Evolutionary conservation across 83 land plant genomes (phyloP), one percentile per base, ranked within the genome.

Genomic region (Thuja plicata): DNA sequence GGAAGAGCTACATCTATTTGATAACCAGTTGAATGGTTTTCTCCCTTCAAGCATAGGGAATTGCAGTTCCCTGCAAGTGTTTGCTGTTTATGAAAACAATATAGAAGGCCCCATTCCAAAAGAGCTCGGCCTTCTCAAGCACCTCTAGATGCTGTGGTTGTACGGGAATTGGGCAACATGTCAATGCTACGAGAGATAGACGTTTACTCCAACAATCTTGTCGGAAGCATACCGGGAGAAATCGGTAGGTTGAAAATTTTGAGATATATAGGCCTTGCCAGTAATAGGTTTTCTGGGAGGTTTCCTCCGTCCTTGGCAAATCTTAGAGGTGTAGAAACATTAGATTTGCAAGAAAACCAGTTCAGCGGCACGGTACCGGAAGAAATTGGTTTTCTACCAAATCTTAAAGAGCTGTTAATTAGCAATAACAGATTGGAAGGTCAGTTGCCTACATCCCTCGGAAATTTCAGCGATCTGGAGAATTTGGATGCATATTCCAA

Each of bases 101-200:
- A 54, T 93, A 41, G 48, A 92, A 15, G 94, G 96, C 5, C 32
- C 85, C 1, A 92, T 96, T 71, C 95, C 95, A 43, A 57, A 85
- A n/a, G 94, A 92, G 77, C 84, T 96, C 5, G 93, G 92, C 12
- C 89, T 89, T n/a, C 85, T 94, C 60, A 62, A 41, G 9, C 81
- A 73, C 50, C 66, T 96, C 27, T 27, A 0, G 7, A 5, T 52
- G 0, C 27, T 96, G n/a, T 90, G 90, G 90, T 79, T 94, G 3
- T 92, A 92, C 38, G 50, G 16, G 24, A 95, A 95, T 79, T 74
- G 35, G 79, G 16, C 12, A 76, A 32, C 40, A 2, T 76, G 40
- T 0, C 79, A 32, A 76, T 76, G 38, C 15, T 35, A 16, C 16
- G 35, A 32, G 79, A 6, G 17, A 8, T 76, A 15, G 79, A 35